Percentiles rank a stretch among this genome's conserved stretches.
phyloP scores from a whole-genome alignment of 495 filamentous ascomycete genomes.

The Tetracladium marchalianum region DNA sequence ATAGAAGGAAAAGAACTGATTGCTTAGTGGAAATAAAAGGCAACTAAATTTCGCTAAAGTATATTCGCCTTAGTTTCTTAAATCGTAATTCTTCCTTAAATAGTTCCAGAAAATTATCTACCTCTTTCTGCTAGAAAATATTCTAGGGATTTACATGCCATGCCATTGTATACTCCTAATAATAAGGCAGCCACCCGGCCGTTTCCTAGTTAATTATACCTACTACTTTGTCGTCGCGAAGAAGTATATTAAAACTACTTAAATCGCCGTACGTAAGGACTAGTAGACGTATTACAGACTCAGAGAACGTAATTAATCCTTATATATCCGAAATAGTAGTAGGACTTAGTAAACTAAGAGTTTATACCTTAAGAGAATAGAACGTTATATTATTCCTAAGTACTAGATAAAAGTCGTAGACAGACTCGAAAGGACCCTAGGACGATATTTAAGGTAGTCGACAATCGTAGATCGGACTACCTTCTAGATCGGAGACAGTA shows the following conservation, averaged over 20 bases:
- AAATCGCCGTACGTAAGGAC: constrained; percentile 27
- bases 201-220: constrained; percentile 46
- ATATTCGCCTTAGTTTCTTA: constrained; percentile 33
- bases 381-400: background rate
- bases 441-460: constrained; percentile 22
- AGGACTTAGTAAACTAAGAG: too few species aligned
- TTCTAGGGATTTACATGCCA: constrained; percentile 38
- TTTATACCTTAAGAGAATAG: too few species aligned
- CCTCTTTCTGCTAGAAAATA: constrained; percentile 33
- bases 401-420: constrained; percentile 30
- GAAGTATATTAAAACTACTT: constrained; percentile 25
- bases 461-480: constrained; percentile 31
- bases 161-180: constrained; percentile 41
- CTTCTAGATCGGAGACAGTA: constrained; percentile 29
- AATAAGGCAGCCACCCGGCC: constrained; percentile 38
- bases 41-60: constrained; percentile 27
- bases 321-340: too few species aligned
- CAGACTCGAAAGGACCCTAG: constrained; percentile 32
- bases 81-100: constrained; percentile 36
- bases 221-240: constrained; percentile 23
- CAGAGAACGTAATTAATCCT: too few species aligned
- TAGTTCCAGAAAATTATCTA: constrained; percentile 39
- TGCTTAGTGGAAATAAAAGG: background rate
- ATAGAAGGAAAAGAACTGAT: constrained; percentile 5
- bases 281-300: background rate